Base-by-base conservation (phyloP, 1,284 basidiomycete genomes). In the Pyrrhoderma noxium region DNA sequence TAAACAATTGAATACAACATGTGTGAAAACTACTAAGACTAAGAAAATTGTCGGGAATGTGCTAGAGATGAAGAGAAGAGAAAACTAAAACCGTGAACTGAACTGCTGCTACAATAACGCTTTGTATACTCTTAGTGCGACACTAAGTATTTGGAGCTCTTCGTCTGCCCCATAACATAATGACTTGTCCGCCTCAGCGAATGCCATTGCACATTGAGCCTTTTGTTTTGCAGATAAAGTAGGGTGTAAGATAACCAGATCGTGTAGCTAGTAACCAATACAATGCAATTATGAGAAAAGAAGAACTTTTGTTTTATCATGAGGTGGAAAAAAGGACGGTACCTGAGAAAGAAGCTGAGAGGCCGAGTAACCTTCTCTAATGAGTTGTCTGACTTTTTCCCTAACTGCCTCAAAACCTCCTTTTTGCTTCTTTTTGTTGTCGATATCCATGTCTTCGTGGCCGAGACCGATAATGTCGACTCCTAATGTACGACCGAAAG, bases 91-190 rank as follows among this genome's bases (percentile, higher is more conserved):
- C n/a, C n/a, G n/a, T n/a, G n/a, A n/a, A n/a, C n/a, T n/a, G n/a
- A n/a, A n/a, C n/a, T n/a, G n/a, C n/a, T n/a, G n/a, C 34, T 46
- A 55, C 22, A 56, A 56, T 45, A 73, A 58, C 8, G 81, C 82
- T 59, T 85, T 91, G 64, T 85, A 75, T 16, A 96, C 73, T 37
- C 82, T 77, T 48, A 97, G 67, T 36, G 82, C 92, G 47, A 93
- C 83, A 61, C 95, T 90, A 18, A 99, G 70, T 45, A 93, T 79
- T 83, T 96, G 97, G 36, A 99, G 71, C 67, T 97, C 93, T 67
- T 99, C 96, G 61, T 99, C 95, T n/a, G 91, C 94, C 1, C 96
- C 96, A 61, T 99, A 95, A 57, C 89, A 92, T 40, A 99, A 71
- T 0, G 90, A 91, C 67, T 99, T 98, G 72, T 99, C 96, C 36